These are phyloP conservation scores for Xylaria cubensis DNA, from an alignment of 495 filamentous ascomycete genomes.

Conservation along the genomic window DNA sequence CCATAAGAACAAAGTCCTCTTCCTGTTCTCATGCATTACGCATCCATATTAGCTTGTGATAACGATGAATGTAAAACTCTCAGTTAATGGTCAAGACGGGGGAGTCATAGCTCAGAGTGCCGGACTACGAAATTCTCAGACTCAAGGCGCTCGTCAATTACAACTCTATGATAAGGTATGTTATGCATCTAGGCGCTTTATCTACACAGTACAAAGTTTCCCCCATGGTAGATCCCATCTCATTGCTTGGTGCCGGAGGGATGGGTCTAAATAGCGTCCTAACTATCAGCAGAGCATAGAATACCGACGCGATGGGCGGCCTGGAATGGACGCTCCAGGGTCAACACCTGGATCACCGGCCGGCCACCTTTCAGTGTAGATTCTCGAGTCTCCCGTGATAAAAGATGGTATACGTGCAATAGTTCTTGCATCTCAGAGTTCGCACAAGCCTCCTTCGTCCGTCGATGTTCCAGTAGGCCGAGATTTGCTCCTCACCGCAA, in stretches of 20 bases:
- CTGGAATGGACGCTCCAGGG: constrained; percentile 20
- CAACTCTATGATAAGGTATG: constrained; percentile 7
- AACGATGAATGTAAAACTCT: constrained; percentile 16
- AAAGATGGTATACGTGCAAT: constrained; percentile 32
- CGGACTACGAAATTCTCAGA: neutral
- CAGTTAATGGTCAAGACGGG: constrained; percentile 13
- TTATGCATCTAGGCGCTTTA: neutral
- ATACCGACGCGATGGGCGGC: constrained; percentile 29
- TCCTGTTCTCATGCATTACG: neutral
- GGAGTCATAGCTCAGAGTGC: constrained; percentile 4
- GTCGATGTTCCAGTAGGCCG: constrained; percentile 9
- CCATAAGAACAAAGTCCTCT: neutral
- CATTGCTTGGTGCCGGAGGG: neutral
- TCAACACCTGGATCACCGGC: constrained; percentile 31
- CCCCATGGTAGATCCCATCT: neutral
- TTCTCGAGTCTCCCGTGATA: constrained; percentile 39
- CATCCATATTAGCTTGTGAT: neutral
- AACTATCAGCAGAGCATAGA: neutral
- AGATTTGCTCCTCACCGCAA: constrained; percentile 26
- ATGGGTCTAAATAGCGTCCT: neutral
- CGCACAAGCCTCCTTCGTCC: constrained; percentile 5
- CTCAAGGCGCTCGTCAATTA: neutral
- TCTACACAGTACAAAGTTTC: neutral
- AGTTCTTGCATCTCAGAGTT: constrained; percentile 18
- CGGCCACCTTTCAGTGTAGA: constrained; percentile 31